Evolutionary conservation across 176 grass and related monocot genomes (phyloP).

Genomic region (Puccinellia tenuiflora): DNA sequence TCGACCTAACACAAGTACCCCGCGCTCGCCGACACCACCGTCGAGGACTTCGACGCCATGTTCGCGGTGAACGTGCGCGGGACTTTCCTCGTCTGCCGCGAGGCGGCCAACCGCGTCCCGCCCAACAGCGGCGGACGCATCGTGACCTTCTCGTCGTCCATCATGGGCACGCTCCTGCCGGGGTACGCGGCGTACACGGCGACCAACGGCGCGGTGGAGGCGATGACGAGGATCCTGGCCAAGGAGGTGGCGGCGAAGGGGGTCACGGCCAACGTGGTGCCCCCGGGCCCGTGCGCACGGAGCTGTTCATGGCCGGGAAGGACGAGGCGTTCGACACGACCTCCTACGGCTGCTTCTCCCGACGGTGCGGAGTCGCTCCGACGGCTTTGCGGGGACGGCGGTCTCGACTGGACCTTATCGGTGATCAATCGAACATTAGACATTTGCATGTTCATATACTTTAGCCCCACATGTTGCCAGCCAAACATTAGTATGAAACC

Average conservation of each 20-base stretch:
- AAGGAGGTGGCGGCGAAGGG: conserved; percentile 55
- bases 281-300: conserved; percentile 47
- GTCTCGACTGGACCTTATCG: too few relatives aligned
- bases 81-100: conserved; percentile 51
- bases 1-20: too few relatives aligned
- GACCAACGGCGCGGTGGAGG: conserved; percentile 70
- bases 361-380: too few relatives aligned
- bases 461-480: too few relatives aligned
- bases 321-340: conserved; percentile 51
- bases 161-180: conserved; percentile 32
- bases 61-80: conserved; percentile 61
- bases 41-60: conserved; percentile 67
- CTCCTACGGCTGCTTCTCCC: too few relatives aligned
- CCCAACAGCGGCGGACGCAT: conserved; percentile 31
- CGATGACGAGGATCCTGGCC: conserved; percentile 59
- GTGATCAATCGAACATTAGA: too few relatives aligned
- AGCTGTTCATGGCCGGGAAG: conserved; percentile 53
- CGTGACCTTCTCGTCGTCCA: conserved; percentile 50
- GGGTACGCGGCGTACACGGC: conserved; percentile 53
- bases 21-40: conserved; percentile 44
- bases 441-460: too few relatives aligned
- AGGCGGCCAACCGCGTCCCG: conserved; percentile 35
- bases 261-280: conserved; percentile 63
- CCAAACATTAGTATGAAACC: too few relatives aligned
- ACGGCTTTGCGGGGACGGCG: too few relatives aligned